A percentile compares a stretch with the other conserved stretches of the same genome.
These are phyloP conservation scores for Dendrothele bispora DNA, from an alignment of 768 basidiomycete species.

Conservation along the genomic window DNA sequence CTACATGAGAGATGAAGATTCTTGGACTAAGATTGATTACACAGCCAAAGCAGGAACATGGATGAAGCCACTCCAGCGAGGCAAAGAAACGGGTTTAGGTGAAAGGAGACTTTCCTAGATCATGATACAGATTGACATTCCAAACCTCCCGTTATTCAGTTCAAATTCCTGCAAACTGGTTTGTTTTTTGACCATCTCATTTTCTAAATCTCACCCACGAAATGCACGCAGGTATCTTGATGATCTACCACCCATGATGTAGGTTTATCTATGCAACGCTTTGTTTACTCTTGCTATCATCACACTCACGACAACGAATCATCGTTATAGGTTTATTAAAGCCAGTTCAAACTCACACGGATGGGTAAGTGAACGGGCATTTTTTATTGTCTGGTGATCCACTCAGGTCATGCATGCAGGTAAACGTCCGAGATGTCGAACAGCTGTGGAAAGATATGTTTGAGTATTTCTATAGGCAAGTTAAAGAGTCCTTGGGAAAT, in stretches of 20 bases:
- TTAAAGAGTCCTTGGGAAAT: neutral
- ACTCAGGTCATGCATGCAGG: slow-evolving; percentile 28
- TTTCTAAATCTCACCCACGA: too few species aligned
- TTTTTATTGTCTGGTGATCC: neutral
- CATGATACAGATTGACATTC: neutral
- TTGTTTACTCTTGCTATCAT: slow-evolving; percentile 5
- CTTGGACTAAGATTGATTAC: slow-evolving; percentile 76
- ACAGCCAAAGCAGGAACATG: slow-evolving; percentile 54
- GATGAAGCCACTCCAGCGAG: slow-evolving; percentile 73
- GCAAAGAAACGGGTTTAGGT: slow-evolving; percentile 61
- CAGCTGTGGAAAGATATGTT: slow-evolving; percentile 79
- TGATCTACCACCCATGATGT: slow-evolving; percentile 77
- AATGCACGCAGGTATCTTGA: slow-evolving; percentile 69
- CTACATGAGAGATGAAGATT: slow-evolving; percentile 66
- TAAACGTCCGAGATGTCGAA: slow-evolving; percentile 65
- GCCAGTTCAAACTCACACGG: slow-evolving; percentile 68
- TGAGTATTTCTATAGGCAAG: slow-evolving; percentile 61
- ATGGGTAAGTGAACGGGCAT: slow-evolving; percentile 42
- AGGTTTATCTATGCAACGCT: slow-evolving; percentile 10
- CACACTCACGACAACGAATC: neutral
- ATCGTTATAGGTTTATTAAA: slow-evolving; percentile 61
- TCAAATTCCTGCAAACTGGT: slow-evolving; percentile 74
- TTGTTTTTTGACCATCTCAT: slow-evolving; percentile 5
- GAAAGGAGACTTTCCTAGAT: slow-evolving; percentile 18
- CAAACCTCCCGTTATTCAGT: too few species aligned